Evolutionary conservation across 345 rosid genomes (phyloP), one percentile per base, ranked within the genome.

Genomic region (Lenwebbia sp.): DNA sequence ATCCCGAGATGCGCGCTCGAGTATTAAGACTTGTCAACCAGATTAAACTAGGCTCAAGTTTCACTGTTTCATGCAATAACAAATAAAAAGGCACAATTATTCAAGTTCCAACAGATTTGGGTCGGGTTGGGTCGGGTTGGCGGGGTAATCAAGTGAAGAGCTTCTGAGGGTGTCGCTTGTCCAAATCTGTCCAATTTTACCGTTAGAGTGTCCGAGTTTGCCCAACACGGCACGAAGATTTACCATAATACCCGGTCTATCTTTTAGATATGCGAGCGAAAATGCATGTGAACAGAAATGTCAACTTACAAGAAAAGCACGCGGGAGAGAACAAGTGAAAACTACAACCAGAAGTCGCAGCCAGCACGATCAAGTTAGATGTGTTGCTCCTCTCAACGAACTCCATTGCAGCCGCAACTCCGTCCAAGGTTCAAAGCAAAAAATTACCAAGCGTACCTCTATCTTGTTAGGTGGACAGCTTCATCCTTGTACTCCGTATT

Each of bases 91-190:
- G 10, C 51, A 8, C 49, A 49, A 49, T 49, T 49, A 49, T 49
- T 12, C 4, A 13, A 58, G 30, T n/a, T 57, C 5, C 13, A 11
- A 57, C 0, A 1, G 2, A 26, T 7, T 13, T 26, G 9, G 30
- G 33, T 58, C 0, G 41, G 41, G 5, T 40, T 47, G 10, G 49
- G 3, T 3, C 1, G 1, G 4, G 30, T 57, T 1, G 28, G 13
- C 4, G 0, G 7, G 74, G 21, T 62, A 30, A 3, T 62, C 23
- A 0, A 30, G 23, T 0, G 23, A 62, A 7, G 9, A 17, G 41
- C 23, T 65, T 0, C 0, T 0, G 0, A 65, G 30, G 76, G 21
- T 10, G 1, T 15, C 1, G 1, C 11, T 60, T 13, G 53, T 51
- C 53, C 53, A 51, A 51, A 51, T 51, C 53, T 6, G 5, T 62